phyloP scores from a whole-genome alignment of 257 asterid species.

The Orobanche coerulescens region DNA sequence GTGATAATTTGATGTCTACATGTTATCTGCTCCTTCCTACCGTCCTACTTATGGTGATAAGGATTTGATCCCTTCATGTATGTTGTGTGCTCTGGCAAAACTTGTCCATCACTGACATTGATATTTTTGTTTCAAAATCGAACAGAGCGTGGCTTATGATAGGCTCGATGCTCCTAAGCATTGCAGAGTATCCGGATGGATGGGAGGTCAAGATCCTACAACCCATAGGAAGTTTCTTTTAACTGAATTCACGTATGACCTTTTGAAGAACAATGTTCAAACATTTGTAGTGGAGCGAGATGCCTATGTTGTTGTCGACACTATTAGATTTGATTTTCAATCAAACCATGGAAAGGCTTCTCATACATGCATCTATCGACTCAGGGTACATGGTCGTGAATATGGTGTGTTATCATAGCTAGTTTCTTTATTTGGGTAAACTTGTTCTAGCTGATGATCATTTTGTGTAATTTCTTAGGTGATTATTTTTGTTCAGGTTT shows the following conservation, averaged over 20 bases:
- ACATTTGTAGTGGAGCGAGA: conserved; percentile 53
- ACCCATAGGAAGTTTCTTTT: conserved; percentile 40
- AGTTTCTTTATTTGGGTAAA: too few species aligned
- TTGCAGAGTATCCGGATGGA: conserved; percentile 85
- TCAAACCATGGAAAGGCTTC: conserved; percentile 71
- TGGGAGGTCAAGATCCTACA: conserved; percentile 29
- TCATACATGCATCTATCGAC: conserved; percentile 77
- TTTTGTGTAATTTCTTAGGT: too few species aligned
- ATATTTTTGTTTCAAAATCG: too few species aligned
- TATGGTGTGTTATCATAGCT: too few species aligned
- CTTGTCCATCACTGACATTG: too few species aligned
- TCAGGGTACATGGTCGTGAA: conserved; percentile 78
- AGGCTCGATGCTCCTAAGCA: conserved; percentile 85
- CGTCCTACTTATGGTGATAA: too few species aligned
- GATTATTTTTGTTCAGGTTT: too few species aligned
- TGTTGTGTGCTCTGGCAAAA: too few species aligned
- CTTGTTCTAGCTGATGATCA: too few species aligned
- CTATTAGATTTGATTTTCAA: conserved; percentile 56
- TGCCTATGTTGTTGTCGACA: conserved; percentile 37
- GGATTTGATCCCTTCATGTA: too few species aligned
- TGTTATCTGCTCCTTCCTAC: too few species aligned
- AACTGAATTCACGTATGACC: conserved; percentile 65
- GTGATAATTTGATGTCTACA: too few species aligned
- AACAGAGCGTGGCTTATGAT: conserved; percentile 82
- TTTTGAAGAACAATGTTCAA: conserved; percentile 61